Evolutionary conservation across 108 stramenopile species (phyloP).

Genomic region (Hondaea fermentalgiana): DNA sequence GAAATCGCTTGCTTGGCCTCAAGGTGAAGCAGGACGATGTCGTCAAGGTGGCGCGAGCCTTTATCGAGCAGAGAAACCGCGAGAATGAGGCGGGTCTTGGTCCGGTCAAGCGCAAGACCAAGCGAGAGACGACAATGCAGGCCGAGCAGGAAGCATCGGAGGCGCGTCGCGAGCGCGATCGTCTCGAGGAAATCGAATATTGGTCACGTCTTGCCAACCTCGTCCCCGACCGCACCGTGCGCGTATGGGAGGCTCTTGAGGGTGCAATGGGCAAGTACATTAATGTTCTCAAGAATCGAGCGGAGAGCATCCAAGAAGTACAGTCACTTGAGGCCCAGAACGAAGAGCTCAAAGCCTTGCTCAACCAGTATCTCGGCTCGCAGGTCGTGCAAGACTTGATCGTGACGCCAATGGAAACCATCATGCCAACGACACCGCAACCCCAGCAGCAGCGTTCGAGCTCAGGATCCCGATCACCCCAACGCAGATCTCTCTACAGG

Average conservation of each 20-base stretch:
- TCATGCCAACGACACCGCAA: background rate
- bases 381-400: constrained; percentile 51
- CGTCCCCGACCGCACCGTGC: constrained; percentile 4
- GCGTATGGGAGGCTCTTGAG: constrained; percentile 47
- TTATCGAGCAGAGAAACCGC: constrained; percentile 43
- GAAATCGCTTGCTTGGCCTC: background rate
- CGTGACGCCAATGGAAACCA: constrained; percentile 48
- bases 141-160: background rate
- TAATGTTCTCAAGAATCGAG: constrained; percentile 30
- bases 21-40: constrained; percentile 49
- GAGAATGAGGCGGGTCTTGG: background rate
- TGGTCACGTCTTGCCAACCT: constrained; percentile 31
- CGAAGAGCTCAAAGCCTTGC: constrained; percentile 42
- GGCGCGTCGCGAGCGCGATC: constrained; percentile 20
- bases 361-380: constrained; percentile 51
- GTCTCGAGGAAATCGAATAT: constrained; percentile 28
- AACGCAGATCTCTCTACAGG: no score
- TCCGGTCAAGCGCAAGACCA: constrained; percentile 25
- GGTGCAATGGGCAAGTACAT: constrained; percentile 31
- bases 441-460: background rate
- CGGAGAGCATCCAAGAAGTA: constrained; percentile 30
- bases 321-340: constrained; percentile 43
- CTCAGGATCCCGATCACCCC: no score
- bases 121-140: constrained; percentile 14
- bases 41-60: constrained; percentile 32